phyloP scores from a whole-genome alignment of 768 basidiomycete genomes.

The Clitopilus passeckerianus region DNA sequence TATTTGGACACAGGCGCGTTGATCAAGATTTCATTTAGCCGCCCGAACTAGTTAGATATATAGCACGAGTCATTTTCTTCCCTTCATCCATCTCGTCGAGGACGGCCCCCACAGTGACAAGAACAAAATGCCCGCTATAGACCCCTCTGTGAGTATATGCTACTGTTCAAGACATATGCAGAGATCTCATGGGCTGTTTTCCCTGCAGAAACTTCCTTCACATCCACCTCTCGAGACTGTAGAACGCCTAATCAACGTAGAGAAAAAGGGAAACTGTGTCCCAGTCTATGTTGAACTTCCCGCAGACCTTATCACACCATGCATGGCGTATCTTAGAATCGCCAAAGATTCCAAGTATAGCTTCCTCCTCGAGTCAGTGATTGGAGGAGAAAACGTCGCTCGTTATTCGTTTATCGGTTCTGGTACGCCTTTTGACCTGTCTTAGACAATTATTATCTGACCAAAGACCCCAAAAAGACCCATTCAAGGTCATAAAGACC shows the following conservation, averaged over 20 bases:
- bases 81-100: neutral
- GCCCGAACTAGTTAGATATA: neutral
- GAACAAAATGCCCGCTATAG: neutral
- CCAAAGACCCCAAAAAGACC: conserved; percentile 51
- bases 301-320: conserved; percentile 94
- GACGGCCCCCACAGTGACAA: neutral
- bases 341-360: conserved; percentile 91
- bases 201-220: conserved; percentile 55
- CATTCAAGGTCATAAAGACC: conserved; percentile 86
- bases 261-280: conserved; percentile 87
- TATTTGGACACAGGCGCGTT: neutral
- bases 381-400: conserved; percentile 85
- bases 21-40: conserved; percentile 1
- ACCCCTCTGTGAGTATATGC: conserved; percentile 1
- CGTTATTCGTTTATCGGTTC: conserved; percentile 96
- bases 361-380: conserved; percentile 91
- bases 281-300: conserved; percentile 92
- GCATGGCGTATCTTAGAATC: conserved; percentile 91
- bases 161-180: conserved; percentile 1
- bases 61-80: neutral
- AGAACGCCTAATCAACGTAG: conserved; percentile 71
- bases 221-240: conserved; percentile 70
- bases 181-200: neutral
- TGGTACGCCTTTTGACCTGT: conserved; percentile 42
- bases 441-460: neutral